Evolutionary conservation across 2,329 filamentous ascomycete species (phyloP).

Genomic region (Tricladium varicosporioides): DNA sequence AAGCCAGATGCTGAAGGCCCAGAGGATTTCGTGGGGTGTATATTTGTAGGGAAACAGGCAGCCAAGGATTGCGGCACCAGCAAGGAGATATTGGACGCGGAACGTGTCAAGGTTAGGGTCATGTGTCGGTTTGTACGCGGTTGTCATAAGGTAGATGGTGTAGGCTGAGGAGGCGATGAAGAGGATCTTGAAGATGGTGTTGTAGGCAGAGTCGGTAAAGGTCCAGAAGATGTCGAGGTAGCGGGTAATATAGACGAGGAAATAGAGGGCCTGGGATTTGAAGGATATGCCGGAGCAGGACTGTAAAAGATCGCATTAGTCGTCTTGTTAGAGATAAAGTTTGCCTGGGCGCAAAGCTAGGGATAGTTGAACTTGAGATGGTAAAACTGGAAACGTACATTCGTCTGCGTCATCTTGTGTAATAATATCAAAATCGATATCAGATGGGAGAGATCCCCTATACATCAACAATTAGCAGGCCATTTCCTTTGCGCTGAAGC

Average conservation of each 20-base stretch:
- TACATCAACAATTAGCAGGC: conserved; percentile 5
- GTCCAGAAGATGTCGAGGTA: conserved; percentile 93
- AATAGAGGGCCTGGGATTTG: conserved; percentile 95
- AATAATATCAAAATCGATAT: conserved; percentile 91
- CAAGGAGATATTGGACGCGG: conserved; percentile 91
- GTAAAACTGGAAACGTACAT: conserved; percentile 54
- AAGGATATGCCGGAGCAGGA: conserved; percentile 98
- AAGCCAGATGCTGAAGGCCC: conserved; percentile 98
- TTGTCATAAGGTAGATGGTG: conserved; percentile 97
- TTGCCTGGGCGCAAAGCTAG: no score
- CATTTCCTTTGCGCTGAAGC: not conserved
- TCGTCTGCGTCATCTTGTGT: conserved; percentile 93
- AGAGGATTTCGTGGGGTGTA: conserved; percentile 79
- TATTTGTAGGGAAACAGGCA: conserved; percentile 85
- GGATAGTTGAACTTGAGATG: no score
- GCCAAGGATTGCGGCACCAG: conserved; percentile 73
- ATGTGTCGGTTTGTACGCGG: conserved; percentile 94
- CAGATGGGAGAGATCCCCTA: conserved; percentile 94
- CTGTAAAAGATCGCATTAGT: conserved; percentile 47
- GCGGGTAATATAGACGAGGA: conserved; percentile 89
- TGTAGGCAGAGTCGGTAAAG: conserved; percentile 72
- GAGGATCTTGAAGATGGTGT: conserved; percentile 91
- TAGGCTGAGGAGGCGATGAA: conserved; percentile 90
- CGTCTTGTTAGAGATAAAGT: conserved; percentile 13
- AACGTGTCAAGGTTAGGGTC: conserved; percentile 97